A percentile compares a stretch with the other conserved stretches of the same genome.
These are phyloP conservation scores for Leptographium galeiforme DNA, from an alignment of 2,329 filamentous ascomycete species.

Conservation along the genomic window DNA sequence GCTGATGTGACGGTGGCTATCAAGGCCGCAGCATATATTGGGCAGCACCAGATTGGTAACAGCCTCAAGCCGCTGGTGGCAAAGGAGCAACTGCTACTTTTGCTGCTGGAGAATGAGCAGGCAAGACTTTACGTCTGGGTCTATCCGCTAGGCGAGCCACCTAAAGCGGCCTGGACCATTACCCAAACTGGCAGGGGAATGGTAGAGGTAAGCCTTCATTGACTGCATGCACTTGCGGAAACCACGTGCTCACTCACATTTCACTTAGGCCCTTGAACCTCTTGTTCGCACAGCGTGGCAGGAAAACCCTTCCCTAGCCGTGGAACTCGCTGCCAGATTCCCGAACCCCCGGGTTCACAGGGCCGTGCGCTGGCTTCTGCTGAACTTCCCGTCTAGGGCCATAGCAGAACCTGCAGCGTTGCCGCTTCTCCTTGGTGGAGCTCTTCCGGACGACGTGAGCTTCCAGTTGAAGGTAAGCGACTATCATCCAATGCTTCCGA, in stretches of 20 bases:
- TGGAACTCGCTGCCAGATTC: conserved; percentile 72
- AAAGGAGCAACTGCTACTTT: conserved; percentile 72
- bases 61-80: conserved; percentile 53
- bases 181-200: conserved; percentile 26
- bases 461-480: conserved; percentile 64
- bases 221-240: conserved; percentile 8
- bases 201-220: conserved; percentile 21
- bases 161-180: conserved; percentile 22
- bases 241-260: background rate
- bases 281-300: conserved; percentile 75
- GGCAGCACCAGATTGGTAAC: conserved; percentile 34
- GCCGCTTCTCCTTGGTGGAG: conserved; percentile 64
- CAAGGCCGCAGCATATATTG: conserved; percentile 48
- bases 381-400: conserved; percentile 75
- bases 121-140: conserved; percentile 80
- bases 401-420: conserved; percentile 71
- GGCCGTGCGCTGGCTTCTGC: conserved; percentile 66
- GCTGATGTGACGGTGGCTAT: conserved; percentile 59
- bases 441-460: conserved; percentile 65
- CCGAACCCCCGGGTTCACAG: conserved; percentile 56
- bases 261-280: conserved; percentile 37
- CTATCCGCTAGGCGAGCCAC: conserved; percentile 55
- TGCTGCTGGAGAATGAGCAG: conserved; percentile 76
- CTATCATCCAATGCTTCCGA: conserved; percentile 6
- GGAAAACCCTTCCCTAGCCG: conserved; percentile 73